phyloP scores from a whole-genome alignment of 1,284 basidiomycete genomes.

The Naganishia albida region DNA sequence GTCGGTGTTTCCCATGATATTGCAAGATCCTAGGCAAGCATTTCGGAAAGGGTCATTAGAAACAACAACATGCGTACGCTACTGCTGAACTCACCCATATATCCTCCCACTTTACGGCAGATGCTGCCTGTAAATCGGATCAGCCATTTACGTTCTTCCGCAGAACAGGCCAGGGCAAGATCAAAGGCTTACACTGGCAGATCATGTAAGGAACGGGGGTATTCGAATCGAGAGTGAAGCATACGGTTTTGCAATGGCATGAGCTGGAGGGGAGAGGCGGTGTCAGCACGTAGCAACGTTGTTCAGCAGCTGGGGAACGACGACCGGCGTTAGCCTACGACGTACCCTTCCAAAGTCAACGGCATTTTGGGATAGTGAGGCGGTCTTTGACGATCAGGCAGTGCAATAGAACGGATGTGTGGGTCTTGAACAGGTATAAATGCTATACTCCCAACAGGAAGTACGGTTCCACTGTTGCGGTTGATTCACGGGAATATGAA shows the following conservation, averaged over 20 bases:
- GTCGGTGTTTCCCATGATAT: slow-evolving; percentile 47
- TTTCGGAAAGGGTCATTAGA: neutral
- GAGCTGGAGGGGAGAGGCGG: no score
- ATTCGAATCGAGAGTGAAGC: slow-evolving; percentile 51
- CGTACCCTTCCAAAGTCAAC: slow-evolving; percentile 30
- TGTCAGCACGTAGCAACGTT: no score
- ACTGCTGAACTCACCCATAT: slow-evolving; percentile 52
- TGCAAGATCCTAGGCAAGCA: slow-evolving; percentile 5
- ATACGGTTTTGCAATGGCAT: slow-evolving; percentile 52
- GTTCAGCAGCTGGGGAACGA: slow-evolving; percentile 39
- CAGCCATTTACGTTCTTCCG: no score
- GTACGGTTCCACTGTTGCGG: no score
- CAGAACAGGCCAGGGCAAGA: no score
- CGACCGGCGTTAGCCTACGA: neutral
- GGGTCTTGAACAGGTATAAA: no score
- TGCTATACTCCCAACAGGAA: no score
- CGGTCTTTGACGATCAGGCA: no score
- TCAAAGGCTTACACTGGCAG: slow-evolving; percentile 43
- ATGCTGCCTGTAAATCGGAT: slow-evolving; percentile 38
- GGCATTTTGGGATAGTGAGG: slow-evolving; percentile 31
- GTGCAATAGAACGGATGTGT: no score
- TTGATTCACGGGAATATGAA: no score
- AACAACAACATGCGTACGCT: slow-evolving; percentile 21
- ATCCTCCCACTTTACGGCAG: slow-evolving; percentile 53
- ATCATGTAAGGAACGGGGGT: slow-evolving; percentile 53